Conservation (phyloP, 306 rosid species). For the Fragaria ananassa region DNA sequence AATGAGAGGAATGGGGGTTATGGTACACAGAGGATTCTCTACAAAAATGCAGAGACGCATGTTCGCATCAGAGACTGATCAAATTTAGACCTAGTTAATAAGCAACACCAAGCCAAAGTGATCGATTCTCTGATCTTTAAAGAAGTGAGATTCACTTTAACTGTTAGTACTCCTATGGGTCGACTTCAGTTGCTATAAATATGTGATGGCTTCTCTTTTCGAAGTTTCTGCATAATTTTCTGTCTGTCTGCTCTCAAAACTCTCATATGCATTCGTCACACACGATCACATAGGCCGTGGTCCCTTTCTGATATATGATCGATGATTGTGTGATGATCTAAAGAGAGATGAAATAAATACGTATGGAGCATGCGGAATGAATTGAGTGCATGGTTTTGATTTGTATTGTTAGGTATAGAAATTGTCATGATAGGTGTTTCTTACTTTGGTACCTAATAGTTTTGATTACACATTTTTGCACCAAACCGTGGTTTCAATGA, state of each 20-base stretch:
- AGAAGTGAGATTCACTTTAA: not conserved
- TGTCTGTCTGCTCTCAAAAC: conserved; percentile 15
- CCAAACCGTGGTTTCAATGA: not conserved
- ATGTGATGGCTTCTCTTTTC: conserved; percentile 16
- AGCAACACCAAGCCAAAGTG: not conserved
- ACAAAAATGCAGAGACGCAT: not conserved
- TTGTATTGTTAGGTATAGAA: not conserved
- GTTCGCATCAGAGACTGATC: conserved; percentile 6
- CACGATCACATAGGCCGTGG: conserved; percentile 1
- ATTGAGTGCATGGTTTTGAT: not conserved
- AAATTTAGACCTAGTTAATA: not conserved
- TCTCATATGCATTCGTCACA: not conserved
- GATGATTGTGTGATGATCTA: not conserved
- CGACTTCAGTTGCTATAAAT: conserved; percentile 22
- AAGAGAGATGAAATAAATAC: conserved; percentile 6
- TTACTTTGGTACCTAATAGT: not conserved
- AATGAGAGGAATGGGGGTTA: conserved; percentile 20
- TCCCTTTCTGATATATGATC: conserved; percentile 1
- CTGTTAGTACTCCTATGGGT: not conserved
- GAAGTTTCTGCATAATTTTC: conserved; percentile 8
- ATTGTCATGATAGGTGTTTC: not conserved
- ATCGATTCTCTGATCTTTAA: not conserved
- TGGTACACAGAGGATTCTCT: not conserved
- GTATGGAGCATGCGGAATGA: not conserved
- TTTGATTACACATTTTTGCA: not conserved